Evolutionary conservation across 306 rosid genomes (phyloP).

Genomic region (Malus fusca): DNA sequence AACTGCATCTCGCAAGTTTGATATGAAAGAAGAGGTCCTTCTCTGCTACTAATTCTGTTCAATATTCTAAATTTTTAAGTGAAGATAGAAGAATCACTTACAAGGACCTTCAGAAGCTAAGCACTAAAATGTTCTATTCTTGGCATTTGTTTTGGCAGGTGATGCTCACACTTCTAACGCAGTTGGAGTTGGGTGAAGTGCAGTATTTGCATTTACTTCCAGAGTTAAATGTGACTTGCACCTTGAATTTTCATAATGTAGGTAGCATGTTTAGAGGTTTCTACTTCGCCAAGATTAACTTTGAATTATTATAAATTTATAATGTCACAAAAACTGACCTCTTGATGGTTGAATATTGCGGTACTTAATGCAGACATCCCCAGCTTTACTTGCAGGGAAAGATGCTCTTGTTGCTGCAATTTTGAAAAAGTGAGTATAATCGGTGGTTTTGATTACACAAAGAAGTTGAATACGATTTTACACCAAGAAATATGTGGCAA

Average conservation of each 20-base stretch:
- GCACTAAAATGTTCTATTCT: conserved; percentile 4
- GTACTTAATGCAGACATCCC: conserved; percentile 55
- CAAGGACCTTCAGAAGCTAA: neutral
- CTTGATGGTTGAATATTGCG: conserved; percentile 6
- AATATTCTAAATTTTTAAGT: conserved; percentile 16
- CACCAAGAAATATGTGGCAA: conserved; percentile 15
- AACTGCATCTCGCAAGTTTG: conserved; percentile 75
- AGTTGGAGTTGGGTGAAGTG: conserved; percentile 83
- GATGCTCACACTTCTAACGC: conserved; percentile 80
- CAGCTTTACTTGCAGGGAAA: conserved; percentile 59
- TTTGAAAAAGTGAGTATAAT: conserved; percentile 52
- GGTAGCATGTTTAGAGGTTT: conserved; percentile 1
- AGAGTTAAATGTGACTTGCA: conserved; percentile 63
- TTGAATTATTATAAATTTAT: neutral
- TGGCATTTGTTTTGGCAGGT: conserved; percentile 49
- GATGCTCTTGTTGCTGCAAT: conserved; percentile 56
- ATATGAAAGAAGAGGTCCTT: conserved; percentile 91
- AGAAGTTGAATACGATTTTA: conserved; percentile 7
- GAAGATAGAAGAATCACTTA: neutral
- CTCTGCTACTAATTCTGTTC: conserved; percentile 23
- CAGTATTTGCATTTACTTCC: conserved; percentile 73
- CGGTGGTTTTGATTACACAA: conserved; percentile 10
- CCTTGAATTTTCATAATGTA: conserved; percentile 73
- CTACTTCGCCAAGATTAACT: neutral
- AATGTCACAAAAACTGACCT: neutral